Conservation (phyloP, 192 early-diverging fungal genomes). For the Paraglomus brasilianum region DNA sequence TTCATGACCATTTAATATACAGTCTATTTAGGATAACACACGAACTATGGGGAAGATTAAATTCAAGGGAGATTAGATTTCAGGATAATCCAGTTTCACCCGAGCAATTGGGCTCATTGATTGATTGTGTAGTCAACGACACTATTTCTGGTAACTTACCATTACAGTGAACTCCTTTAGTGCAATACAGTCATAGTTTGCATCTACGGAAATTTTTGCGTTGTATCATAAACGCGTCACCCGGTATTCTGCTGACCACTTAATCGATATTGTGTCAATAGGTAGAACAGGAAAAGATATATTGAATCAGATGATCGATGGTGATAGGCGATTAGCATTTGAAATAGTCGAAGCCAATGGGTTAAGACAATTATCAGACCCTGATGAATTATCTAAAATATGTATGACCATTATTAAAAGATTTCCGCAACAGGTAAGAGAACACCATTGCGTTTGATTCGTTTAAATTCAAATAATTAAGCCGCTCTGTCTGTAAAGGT, state of each 20-base stretch:
- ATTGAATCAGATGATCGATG: constrained; percentile 68
- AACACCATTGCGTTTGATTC: neutral
- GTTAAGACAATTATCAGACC: constrained; percentile 54
- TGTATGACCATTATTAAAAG: constrained; percentile 44
- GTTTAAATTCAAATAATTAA: constrained; percentile 7
- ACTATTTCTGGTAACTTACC: constrained; percentile 52
- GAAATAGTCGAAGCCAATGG: constrained; percentile 65
- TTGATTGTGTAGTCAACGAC: constrained; percentile 59
- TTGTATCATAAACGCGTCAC: neutral
- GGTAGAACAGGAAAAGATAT: constrained; percentile 67
- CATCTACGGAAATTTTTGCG: constrained; percentile 15
- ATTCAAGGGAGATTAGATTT: constrained; percentile 45
- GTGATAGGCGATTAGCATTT: constrained; percentile 45
- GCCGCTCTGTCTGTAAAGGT: constrained; percentile 44
- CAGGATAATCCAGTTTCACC: constrained; percentile 50
- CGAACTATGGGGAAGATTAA: constrained; percentile 58
- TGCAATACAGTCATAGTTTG: constrained; percentile 29
- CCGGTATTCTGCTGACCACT: no score
- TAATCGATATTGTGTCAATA: neutral
- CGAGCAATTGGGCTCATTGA: constrained; percentile 55
- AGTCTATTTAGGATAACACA: constrained; percentile 52
- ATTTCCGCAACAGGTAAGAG: constrained; percentile 46
- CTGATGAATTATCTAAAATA: constrained; percentile 41
- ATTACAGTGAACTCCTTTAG: neutral
- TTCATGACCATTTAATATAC: constrained; percentile 30